phyloP scores from a whole-genome alignment of 2,329 filamentous ascomycete genomes.

The Trichophyton verrucosum region DNA sequence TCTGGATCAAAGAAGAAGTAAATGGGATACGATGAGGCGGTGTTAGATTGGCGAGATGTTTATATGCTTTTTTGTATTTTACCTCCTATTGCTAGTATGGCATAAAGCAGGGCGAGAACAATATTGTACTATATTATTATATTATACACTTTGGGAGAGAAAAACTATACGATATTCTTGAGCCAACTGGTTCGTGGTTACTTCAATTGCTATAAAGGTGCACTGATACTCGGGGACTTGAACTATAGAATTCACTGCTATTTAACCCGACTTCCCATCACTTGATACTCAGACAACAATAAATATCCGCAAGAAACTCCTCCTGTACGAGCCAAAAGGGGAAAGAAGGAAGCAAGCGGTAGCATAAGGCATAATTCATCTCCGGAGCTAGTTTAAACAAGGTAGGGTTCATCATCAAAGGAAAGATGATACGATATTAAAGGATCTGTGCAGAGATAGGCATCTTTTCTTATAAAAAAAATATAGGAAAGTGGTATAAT shows the following conservation, averaged over 20 bases:
- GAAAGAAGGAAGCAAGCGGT: background rate
- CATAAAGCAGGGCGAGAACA: background rate
- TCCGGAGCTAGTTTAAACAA: background rate
- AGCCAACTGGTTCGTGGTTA: background rate
- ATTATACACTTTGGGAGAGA: conserved; percentile 1
- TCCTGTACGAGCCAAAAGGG: background rate
- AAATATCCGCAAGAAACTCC: too few relatives aligned
- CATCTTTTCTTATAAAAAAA: background rate
- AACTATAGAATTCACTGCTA: background rate
- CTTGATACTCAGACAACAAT: background rate
- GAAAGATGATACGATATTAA: background rate
- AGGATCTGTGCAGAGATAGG: background rate
- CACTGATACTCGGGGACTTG: too few relatives aligned
- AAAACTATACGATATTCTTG: background rate
- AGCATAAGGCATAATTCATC: background rate
- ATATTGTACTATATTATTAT: conserved; percentile 3
- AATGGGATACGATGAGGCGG: conserved; percentile 10
- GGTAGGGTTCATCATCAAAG: background rate
- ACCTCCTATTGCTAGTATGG: background rate
- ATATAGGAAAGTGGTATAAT: background rate
- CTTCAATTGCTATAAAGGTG: background rate
- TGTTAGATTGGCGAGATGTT: background rate
- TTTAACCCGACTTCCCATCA: background rate
- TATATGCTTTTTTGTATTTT: background rate
- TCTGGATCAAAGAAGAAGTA: conserved; percentile 27